Conservation (phyloP, 225 moss, liverwort and hornwort species). For the Pseudisothecium myosuroides region DNA sequence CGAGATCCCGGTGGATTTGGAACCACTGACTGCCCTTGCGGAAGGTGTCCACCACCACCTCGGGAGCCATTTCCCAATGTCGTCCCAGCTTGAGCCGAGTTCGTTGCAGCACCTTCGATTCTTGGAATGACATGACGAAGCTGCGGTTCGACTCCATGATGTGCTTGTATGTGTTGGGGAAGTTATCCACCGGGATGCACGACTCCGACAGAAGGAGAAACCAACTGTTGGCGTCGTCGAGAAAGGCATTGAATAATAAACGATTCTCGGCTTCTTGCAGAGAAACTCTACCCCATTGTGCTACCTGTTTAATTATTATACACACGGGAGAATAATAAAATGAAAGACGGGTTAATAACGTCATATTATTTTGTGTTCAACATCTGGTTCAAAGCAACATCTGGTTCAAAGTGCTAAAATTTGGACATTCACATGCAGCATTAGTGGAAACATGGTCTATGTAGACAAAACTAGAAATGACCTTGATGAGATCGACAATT, state of each 20-base stretch:
- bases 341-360: background rate
- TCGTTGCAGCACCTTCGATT: background rate
- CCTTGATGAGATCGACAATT: background rate
- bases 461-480: background rate
- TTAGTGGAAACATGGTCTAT: background rate
- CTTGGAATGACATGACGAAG: background rate
- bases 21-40: slow-evolving; percentile 17
- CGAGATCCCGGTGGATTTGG: background rate
- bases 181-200: background rate
- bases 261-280: slow-evolving; percentile 1
- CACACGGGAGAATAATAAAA: no score
- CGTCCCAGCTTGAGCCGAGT: background rate
- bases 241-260: background rate
- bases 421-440: background rate
- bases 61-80: background rate
- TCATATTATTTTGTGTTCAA: background rate
- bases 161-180: background rate
- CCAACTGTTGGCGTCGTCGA: background rate
- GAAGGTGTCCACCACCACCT: background rate
- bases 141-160: background rate
- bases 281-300: background rate
- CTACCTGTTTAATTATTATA: background rate
- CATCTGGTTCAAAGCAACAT: background rate
- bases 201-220: slow-evolving; percentile 7
- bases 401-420: background rate